Conservation (phyloP, 1,284 basidiomycete species). For the Tylopilus sp. region DNA sequence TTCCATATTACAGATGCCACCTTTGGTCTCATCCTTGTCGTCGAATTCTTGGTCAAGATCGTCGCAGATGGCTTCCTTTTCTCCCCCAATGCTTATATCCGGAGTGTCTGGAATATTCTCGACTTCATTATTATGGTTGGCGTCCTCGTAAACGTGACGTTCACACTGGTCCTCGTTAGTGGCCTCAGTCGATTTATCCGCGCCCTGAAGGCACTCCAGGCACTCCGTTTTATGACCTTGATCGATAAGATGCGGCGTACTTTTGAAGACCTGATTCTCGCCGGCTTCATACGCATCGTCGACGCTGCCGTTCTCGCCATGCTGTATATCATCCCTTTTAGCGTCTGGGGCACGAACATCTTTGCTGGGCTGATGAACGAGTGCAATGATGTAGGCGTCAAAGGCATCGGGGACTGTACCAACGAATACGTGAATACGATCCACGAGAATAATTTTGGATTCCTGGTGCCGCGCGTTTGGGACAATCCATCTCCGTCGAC, state of each 20-base stretch:
- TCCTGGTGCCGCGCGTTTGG: slow-evolving; percentile 84
- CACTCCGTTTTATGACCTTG: slow-evolving; percentile 86
- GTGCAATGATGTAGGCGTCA: slow-evolving; percentile 73
- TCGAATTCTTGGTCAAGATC: slow-evolving; percentile 89
- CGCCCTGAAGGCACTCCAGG: slow-evolving; percentile 85
- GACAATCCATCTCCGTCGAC: slow-evolving; percentile 81
- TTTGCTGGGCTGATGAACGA: slow-evolving; percentile 81
- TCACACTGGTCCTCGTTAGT: slow-evolving; percentile 73
- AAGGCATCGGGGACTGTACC: slow-evolving; percentile 62
- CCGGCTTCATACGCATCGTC: slow-evolving; percentile 80
- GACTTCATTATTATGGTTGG: slow-evolving; percentile 86
- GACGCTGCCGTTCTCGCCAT: slow-evolving; percentile 92
- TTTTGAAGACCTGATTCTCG: slow-evolving; percentile 88
- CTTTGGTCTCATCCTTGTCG: slow-evolving; percentile 72
- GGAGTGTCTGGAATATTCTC: slow-evolving; percentile 88
- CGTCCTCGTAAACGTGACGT: slow-evolving; percentile 77
- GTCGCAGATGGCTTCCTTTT: slow-evolving; percentile 90
- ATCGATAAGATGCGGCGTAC: slow-evolving; percentile 84
- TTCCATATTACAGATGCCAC: slow-evolving; percentile 80
- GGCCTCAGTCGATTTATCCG: slow-evolving; percentile 81
- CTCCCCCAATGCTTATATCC: slow-evolving; percentile 90
- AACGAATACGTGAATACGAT: slow-evolving; percentile 71
- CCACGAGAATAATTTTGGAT: slow-evolving; percentile 54
- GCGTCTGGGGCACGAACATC: slow-evolving; percentile 95
- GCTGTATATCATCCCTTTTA: slow-evolving; percentile 94